Conservation (phyloP, 106 monocot species). For the Chionographis japonica region DNA sequence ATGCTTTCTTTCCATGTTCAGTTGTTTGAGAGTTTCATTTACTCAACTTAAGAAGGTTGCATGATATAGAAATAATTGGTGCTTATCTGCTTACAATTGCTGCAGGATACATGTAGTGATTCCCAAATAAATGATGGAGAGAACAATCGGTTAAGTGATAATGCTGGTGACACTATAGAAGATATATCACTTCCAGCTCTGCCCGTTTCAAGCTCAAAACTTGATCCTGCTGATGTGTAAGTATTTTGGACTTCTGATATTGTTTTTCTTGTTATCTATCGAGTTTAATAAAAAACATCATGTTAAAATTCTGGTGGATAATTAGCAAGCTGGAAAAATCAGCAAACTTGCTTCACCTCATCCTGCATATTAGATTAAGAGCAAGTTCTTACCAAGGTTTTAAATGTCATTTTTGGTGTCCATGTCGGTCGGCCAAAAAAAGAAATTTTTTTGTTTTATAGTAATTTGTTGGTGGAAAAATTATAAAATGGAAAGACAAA, state of each 20-base stretch:
- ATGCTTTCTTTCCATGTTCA: conserved; percentile 3
- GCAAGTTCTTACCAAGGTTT: too few relatives aligned
- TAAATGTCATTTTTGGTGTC: too few relatives aligned
- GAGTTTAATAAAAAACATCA: background rate
- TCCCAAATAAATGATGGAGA: conserved; percentile 10
- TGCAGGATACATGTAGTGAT: conserved; percentile 24
- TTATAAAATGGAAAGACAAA: too few relatives aligned
- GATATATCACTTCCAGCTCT: background rate
- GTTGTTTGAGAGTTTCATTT: background rate
- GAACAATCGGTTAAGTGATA: conserved; percentile 11
- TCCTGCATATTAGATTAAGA: too few relatives aligned
- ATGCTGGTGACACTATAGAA: conserved; percentile 1
- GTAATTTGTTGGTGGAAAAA: too few relatives aligned
- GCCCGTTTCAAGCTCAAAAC: conserved; percentile 11
- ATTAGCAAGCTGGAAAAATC: too few relatives aligned
- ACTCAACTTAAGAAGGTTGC: background rate
- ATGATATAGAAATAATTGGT: background rate
- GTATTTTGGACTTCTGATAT: background rate
- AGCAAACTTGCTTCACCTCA: too few relatives aligned
- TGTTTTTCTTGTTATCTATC: background rate
- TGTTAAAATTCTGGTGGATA: too few relatives aligned
- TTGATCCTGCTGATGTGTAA: conserved; percentile 42
- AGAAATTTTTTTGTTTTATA: too few relatives aligned
- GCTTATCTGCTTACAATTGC: background rate
- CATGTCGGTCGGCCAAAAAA: too few relatives aligned